Percentiles rank a stretch among this genome's conserved stretches.
Evolutionary conservation across 768 basidiomycete species (phyloP).

Genomic region (Lactifluus subvellereus): DNA sequence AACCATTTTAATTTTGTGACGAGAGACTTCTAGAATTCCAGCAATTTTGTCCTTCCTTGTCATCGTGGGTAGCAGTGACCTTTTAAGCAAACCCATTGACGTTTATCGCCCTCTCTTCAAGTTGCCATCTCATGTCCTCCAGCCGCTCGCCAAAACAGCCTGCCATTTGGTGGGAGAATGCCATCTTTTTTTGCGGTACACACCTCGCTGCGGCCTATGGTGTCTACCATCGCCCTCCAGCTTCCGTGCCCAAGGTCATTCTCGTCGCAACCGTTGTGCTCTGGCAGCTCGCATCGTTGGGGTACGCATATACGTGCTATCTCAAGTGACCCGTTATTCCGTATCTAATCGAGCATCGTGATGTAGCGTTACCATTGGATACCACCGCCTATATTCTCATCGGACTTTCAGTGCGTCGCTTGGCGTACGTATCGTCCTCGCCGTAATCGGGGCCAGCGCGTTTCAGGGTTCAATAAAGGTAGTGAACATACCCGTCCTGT

Average conservation of each 20-base stretch:
- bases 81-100: neutral
- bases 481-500: neutral
- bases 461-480: conserved; percentile 81
- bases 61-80: neutral
- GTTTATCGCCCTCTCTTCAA: neutral
- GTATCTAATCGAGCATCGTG: neutral
- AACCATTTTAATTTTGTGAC: too few species aligned
- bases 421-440: conserved; percentile 51
- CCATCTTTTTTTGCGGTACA: conserved; percentile 47
- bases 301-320: conserved; percentile 37
- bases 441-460: conserved; percentile 62
- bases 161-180: conserved; percentile 60
- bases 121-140: neutral
- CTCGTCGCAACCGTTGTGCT: conserved; percentile 47
- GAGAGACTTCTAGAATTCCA: neutral
- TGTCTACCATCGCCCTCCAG: conserved; percentile 44
- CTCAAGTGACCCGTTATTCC: neutral
- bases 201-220: conserved; percentile 56
- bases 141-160: neutral
- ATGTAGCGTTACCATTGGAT: conserved; percentile 63
- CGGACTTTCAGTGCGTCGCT: conserved; percentile 56
- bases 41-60: neutral
- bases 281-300: conserved; percentile 70
- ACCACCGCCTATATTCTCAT: conserved; percentile 77
- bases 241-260: conserved; percentile 39